Evolutionary conservation across 2,329 filamentous ascomycete species (phyloP).

Genomic region (Microcyclosporella mali): DNA sequence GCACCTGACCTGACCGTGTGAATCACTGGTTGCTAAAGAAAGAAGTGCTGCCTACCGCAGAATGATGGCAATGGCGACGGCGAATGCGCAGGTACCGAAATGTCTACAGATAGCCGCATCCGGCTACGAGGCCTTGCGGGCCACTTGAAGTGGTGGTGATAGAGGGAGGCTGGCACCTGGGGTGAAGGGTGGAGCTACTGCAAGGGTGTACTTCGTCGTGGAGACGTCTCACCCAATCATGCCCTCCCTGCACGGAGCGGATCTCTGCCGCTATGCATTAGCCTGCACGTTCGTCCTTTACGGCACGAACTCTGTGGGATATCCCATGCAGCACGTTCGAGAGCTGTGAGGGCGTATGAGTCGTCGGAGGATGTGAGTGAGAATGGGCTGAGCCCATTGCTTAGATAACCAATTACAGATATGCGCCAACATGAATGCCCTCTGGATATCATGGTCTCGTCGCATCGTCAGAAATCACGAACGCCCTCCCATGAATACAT

Average conservation of each 20-base stretch:
- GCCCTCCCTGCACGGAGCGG: background rate
- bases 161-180: conserved; percentile 1
- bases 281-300: no score
- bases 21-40: background rate
- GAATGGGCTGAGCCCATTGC: no score
- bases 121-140: background rate
- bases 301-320: no score
- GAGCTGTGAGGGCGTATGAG: no score
- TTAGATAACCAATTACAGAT: no score
- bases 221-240: background rate
- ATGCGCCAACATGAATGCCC: no score
- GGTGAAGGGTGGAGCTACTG: background rate
- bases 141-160: background rate
- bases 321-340: no score
- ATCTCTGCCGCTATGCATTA: no score
- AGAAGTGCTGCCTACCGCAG: conserved; percentile 3
- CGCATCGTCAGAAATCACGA: no score
- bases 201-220: background rate
- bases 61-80: background rate
- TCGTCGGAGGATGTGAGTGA: no score
- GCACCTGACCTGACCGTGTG: conserved; percentile 1
- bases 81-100: conserved; percentile 3
- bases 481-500: no score
- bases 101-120: conserved; percentile 1
- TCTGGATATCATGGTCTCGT: no score